phyloP scores from a whole-genome alignment of 2,329 filamentous ascomycete species.

The Monosporascus sp. region DNA sequence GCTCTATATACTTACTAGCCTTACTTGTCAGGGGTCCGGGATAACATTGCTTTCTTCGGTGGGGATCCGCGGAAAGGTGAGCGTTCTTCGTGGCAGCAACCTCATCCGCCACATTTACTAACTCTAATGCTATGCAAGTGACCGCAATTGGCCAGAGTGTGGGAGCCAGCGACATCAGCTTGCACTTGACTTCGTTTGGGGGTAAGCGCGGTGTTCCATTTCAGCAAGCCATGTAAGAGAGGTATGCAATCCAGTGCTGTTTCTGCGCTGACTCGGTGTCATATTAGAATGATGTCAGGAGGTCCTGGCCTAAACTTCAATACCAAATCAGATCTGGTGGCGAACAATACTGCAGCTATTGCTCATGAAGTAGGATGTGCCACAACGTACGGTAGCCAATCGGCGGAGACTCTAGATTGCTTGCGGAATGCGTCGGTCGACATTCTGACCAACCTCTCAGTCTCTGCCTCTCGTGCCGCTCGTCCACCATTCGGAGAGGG shows the following conservation, averaged over 20 bases:
- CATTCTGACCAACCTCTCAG: constrained; percentile 19
- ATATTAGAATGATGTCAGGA: constrained; percentile 25
- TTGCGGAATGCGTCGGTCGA: constrained; percentile 9
- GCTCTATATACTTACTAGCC: neutral
- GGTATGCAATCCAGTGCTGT: neutral
- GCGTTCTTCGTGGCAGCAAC: too few relatives aligned
- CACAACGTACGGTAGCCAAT: constrained; percentile 5
- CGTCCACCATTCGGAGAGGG: constrained; percentile 15
- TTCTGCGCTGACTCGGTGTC: neutral
- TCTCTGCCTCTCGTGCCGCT: constrained; percentile 16
- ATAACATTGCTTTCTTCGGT: constrained; percentile 13
- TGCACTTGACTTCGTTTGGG: constrained; percentile 21
- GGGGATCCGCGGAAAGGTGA: constrained; percentile 8
- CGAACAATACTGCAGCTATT: constrained; percentile 17
- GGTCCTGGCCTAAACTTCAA: constrained; percentile 24
- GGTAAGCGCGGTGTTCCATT: constrained; percentile 21
- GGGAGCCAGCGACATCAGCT: constrained; percentile 22
- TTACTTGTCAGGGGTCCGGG: constrained; percentile 6
- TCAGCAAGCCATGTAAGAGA: constrained; percentile 22
- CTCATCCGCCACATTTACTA: too few relatives aligned
- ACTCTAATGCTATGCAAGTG: too few relatives aligned
- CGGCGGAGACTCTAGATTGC: constrained; percentile 17
- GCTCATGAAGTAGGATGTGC: constrained; percentile 12
- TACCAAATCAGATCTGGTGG: constrained; percentile 18
- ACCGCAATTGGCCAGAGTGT: constrained; percentile 26